Evolutionary conservation across 1,284 basidiomycete species (phyloP).

Genomic region (Dichomitus squalens): DNA sequence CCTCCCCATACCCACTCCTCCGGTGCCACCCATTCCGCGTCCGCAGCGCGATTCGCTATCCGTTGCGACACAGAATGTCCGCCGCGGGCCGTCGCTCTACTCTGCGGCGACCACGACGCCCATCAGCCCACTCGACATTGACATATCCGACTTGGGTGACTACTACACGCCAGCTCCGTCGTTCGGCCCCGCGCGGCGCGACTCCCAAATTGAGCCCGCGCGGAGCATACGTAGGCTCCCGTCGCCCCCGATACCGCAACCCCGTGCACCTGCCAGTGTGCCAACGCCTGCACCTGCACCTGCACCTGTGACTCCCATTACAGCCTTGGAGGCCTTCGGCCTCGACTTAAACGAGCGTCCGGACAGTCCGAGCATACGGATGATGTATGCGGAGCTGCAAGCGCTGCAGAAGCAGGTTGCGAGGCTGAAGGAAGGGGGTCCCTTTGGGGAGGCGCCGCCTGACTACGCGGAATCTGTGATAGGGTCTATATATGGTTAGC

Average conservation of each 20-base stretch:
- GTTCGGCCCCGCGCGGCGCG: not conserved
- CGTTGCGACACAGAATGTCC: not conserved
- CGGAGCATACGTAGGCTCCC: not conserved
- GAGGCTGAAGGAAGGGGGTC: not conserved
- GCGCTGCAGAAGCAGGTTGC: conserved; percentile 1
- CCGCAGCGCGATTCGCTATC: not conserved
- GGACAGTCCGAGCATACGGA: conserved; percentile 1
- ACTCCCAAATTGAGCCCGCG: not conserved
- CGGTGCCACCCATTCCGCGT: not conserved
- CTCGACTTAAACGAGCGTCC: not conserved
- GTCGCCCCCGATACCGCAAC: not conserved
- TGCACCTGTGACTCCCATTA: too few relatives aligned
- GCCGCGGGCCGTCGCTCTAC: not conserved
- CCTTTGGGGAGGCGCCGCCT: not conserved
- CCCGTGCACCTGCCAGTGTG: too few relatives aligned
- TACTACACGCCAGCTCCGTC: not conserved
- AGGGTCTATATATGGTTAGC: not conserved
- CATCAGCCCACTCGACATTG: not conserved
- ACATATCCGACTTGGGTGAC: not conserved
- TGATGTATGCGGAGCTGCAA: not conserved
- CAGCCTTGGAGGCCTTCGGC: not conserved
- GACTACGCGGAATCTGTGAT: not conserved
- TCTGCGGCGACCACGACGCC: not conserved
- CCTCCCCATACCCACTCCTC: not conserved
- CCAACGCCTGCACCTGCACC: not conserved